Percentiles rank a stretch among this genome's conserved stretches.
These are phyloP conservation scores for Paracamarosporium sp. DNA, from an alignment of 2,329 filamentous ascomycete species.

Conservation along the genomic window DNA sequence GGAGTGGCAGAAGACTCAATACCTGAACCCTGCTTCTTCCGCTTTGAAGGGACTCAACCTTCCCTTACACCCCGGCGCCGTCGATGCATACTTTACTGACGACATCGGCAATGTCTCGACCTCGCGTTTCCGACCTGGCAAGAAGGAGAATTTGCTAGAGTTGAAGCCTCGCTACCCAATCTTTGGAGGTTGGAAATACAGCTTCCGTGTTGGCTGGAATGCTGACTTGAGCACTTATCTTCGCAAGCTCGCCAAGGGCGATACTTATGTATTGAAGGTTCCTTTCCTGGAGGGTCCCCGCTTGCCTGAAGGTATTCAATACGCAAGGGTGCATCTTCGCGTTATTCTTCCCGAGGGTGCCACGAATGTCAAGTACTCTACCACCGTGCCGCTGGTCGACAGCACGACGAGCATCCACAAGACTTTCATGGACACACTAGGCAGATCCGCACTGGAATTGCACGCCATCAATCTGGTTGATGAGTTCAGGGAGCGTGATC, in stretches of 20 bases:
- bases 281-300: slow-evolving; percentile 94
- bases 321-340: slow-evolving; percentile 78
- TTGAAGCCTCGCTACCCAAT: slow-evolving; percentile 94
- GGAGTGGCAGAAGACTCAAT: slow-evolving; percentile 58
- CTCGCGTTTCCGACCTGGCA: slow-evolving; percentile 80
- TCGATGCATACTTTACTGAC: slow-evolving; percentile 92
- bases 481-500: slow-evolving; percentile 81
- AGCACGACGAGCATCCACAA: slow-evolving; percentile 71
- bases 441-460: slow-evolving; percentile 81
- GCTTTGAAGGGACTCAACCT: slow-evolving; percentile 85
- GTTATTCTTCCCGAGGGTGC: slow-evolving; percentile 92
- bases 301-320: slow-evolving; percentile 83
- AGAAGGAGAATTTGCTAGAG: slow-evolving; percentile 82
- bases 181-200: slow-evolving; percentile 98
- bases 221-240: slow-evolving; percentile 80
- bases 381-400: slow-evolving; percentile 73
- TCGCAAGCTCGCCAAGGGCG: slow-evolving; percentile 65
- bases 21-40: slow-evolving; percentile 76
- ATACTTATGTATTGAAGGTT: slow-evolving; percentile 85
- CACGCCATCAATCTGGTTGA: slow-evolving; percentile 88
- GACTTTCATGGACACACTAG: slow-evolving; percentile 93
- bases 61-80: slow-evolving; percentile 78
- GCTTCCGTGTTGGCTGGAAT: slow-evolving; percentile 96
- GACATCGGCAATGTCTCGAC: slow-evolving; percentile 97
- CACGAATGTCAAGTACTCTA: slow-evolving; percentile 79